These are phyloP conservation scores for Typha latifolia DNA, from an alignment of 176 grass and related monocot genomes.

Conservation along the genomic window DNA sequence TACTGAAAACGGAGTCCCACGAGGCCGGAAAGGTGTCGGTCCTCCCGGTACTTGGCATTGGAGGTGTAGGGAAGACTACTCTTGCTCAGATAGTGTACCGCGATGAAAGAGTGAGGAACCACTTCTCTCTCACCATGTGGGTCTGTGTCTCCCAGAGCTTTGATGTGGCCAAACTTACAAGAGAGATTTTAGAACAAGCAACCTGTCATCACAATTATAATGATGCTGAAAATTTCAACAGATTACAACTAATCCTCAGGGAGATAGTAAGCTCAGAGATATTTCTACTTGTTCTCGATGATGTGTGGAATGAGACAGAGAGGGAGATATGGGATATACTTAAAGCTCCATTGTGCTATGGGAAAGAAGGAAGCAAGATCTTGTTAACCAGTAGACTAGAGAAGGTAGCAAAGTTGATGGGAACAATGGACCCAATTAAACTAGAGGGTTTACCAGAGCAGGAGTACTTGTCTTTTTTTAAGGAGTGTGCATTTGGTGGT, in stretches of 20 bases:
- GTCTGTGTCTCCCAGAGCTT: too few relatives aligned
- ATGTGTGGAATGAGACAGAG: conserved; percentile 10
- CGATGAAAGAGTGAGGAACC: too few relatives aligned
- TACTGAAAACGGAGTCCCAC: not conserved
- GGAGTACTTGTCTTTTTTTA: conserved; percentile 11
- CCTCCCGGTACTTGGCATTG: too few relatives aligned
- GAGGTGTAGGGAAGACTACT: too few relatives aligned
- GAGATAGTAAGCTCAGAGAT: conserved; percentile 2
- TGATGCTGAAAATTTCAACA: not conserved
- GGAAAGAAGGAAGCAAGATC: not conserved
- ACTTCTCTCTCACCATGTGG: too few relatives aligned
- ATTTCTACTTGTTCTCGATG: conserved; percentile 26
- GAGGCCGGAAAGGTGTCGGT: not conserved
- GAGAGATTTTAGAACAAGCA: not conserved
- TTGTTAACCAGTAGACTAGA: conserved; percentile 16
- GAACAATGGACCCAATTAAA: not conserved
- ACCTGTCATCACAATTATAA: not conserved
- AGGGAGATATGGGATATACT: conserved; percentile 12
- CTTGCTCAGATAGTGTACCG: too few relatives aligned
- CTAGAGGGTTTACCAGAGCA: not conserved
- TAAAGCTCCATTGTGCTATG: not conserved
- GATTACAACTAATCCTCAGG: conserved; percentile 1
- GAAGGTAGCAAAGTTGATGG: not conserved
- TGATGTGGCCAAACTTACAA: too few relatives aligned
- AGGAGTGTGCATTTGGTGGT: conserved; percentile 8